Evolutionary conservation across 1,284 basidiomycete species (phyloP).

Genomic region (Sporisorium exsertum): DNA sequence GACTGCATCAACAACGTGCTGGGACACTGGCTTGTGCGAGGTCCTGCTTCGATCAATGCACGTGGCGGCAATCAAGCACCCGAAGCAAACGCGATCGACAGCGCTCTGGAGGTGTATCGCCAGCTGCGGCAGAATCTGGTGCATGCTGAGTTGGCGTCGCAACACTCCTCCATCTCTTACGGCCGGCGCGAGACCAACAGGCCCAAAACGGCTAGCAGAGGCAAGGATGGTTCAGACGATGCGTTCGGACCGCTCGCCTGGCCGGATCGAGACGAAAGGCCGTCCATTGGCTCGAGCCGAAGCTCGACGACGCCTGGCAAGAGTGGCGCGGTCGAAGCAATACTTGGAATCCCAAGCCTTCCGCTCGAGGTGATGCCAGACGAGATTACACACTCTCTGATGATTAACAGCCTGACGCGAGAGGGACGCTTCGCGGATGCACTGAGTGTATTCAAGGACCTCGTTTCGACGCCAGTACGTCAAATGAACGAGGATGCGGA

Average conservation of each 20-base stretch:
- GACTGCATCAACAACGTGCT: slow-evolving; percentile 41
- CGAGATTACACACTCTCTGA: slow-evolving; percentile 30
- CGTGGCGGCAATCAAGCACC: no score
- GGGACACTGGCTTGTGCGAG: slow-evolving; percentile 20
- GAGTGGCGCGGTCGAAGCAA: slow-evolving; percentile 6
- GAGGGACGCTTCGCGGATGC: slow-evolving; percentile 43
- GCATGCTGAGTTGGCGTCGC: slow-evolving; percentile 20
- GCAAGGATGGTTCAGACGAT: background rate
- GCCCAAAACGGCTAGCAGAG: no score
- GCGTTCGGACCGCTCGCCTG: slow-evolving; percentile 15
- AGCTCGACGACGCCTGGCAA: background rate
- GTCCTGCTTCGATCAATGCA: slow-evolving; percentile 3
- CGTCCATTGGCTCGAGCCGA: no score
- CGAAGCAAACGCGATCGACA: slow-evolving; percentile 2
- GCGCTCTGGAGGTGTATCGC: slow-evolving; percentile 33
- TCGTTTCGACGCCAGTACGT: slow-evolving; percentile 34
- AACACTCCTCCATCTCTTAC: slow-evolving; percentile 15
- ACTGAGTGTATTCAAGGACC: slow-evolving; percentile 39
- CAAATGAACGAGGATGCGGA: background rate
- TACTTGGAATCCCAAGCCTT: slow-evolving; percentile 18
- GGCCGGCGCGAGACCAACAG: background rate
- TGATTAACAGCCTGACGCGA: slow-evolving; percentile 36
- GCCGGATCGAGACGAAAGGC: slow-evolving; percentile 16
- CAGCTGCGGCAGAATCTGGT: slow-evolving; percentile 43
- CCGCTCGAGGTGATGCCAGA: slow-evolving; percentile 27